Base-by-base conservation (phyloP, 2,329 filamentous ascomycete species). In the Exutisphaerella laricina region DNA sequence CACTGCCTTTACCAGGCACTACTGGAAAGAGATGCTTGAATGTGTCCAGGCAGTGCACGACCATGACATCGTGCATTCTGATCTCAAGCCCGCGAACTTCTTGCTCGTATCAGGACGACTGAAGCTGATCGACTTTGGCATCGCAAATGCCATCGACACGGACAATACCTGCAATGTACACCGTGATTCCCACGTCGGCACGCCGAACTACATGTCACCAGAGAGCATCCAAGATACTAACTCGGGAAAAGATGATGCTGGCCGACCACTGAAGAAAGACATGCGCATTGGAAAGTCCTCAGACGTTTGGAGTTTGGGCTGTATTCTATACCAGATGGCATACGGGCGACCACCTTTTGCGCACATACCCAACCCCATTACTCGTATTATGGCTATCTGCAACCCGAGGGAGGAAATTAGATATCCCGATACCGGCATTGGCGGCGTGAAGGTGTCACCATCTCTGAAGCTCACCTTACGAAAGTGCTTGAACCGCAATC, bases 21-120 rank as follows among this genome's bases (percentile, higher is more conserved):
- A 95, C 72, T 98, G 92, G 92, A 92, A 94, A 65, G 92, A 98
- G 68, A 98, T 98, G 92, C 81, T 98, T 13, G 88, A 95, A 64
- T 97, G 92, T 62, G 80, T 98, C 4, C 79, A 86, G 54, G 80
- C 90, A 1, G 88, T 98, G 1, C 92, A 98, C 62, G 78, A 84
- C 9, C 76, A 84, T 62, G 88, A 96, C 60, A 89, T 98, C 51
- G 92, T 98, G 3, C 92, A 98, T 67, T 95, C 88, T 0, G 92
- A 98, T 61, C 74, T 98, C 26, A 98, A 98, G 66, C 92, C 92
- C 0, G 89, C 89, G 57, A 98, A 98, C 64, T 98, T 98, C 63
- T 84, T 98, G 17, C 75, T 97, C 14, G 88, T 95, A 13, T 81
- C 88, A 60, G 92, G 92, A 17, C 79, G 84, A 18, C 73, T 98